Evolutionary conservation across 2,329 filamentous ascomycete genomes (phyloP).

Genomic region (Diaporthe ampelina): DNA sequence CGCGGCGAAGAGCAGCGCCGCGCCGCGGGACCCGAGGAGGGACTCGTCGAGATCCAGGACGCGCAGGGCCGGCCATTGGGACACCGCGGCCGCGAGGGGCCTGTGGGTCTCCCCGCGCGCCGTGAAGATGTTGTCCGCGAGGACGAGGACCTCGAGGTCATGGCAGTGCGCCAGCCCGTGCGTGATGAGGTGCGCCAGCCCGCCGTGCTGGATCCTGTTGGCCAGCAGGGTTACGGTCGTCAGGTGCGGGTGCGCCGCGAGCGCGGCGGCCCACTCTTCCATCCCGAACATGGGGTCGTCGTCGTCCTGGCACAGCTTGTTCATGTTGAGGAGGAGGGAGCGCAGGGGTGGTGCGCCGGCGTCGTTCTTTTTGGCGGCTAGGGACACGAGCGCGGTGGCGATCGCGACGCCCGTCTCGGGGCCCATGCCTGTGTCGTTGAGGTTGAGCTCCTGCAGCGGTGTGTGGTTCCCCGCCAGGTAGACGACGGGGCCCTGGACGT

Average conservation of each 20-base stretch:
- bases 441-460: not conserved
- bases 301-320: conserved; percentile 6
- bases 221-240: not conserved
- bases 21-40: conserved; percentile 4
- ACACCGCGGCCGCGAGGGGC: not conserved
- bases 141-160: conserved; percentile 1
- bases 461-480: not conserved
- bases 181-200: not conserved
- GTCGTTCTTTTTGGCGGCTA: not conserved
- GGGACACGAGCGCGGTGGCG: not conserved
- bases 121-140: not conserved
- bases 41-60: conserved; percentile 6
- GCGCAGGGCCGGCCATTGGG: not conserved
- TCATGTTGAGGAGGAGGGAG: not conserved
- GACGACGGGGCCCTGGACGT: not conserved
- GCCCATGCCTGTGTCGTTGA: conserved; percentile 1
- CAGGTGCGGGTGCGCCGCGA: conserved; percentile 13
- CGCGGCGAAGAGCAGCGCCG: conserved; percentile 18
- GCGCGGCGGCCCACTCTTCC: not conserved
- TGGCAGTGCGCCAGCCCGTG: not conserved
- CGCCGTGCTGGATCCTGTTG: not conserved
- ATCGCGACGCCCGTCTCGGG: not conserved
- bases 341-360: conserved; percentile 2
- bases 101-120: not conserved
- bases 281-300: not conserved